Conservation (phyloP, 1,284 basidiomycete species). For the Neolentinus lepideus region DNA sequence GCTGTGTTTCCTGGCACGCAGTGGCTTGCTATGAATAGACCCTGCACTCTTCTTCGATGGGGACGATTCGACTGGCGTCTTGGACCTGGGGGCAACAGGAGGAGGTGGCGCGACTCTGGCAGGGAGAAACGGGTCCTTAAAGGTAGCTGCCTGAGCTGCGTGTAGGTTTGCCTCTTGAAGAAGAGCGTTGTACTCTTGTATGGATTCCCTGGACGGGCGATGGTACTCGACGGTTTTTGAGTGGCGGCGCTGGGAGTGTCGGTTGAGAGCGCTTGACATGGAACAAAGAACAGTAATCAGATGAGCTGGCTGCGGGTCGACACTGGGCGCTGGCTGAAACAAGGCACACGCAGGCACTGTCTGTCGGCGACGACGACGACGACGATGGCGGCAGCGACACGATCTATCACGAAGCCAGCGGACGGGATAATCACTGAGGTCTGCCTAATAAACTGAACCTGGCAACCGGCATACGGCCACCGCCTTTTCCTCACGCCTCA, state of each 20-base stretch:
- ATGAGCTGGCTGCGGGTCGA: neutral
- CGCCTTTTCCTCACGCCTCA: neutral
- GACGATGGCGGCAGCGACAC: neutral
- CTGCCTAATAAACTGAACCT: neutral
- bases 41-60: conserved; percentile 34
- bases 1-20: conserved; percentile 44
- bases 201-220: conserved; percentile 49
- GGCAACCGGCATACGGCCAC: neutral
- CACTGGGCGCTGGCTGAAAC: neutral
- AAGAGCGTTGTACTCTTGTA: conserved; percentile 68
- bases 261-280: conserved; percentile 28
- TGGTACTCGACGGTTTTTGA: conserved; percentile 72
- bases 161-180: conserved; percentile 53
- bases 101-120: conserved; percentile 49
- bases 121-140: conserved; percentile 40
- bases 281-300: neutral
- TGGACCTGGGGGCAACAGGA: conserved; percentile 23
- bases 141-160: conserved; percentile 42
- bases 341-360: neutral
- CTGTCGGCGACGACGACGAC: neutral
- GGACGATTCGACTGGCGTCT: conserved; percentile 24
- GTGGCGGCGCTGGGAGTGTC: conserved; percentile 35
- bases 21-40: conserved; percentile 33
- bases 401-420: neutral
- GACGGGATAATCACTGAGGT: neutral